phyloP scores from a whole-genome alignment of 192 early-diverging fungal genomes.

The Entophlyctis helioformis region DNA sequence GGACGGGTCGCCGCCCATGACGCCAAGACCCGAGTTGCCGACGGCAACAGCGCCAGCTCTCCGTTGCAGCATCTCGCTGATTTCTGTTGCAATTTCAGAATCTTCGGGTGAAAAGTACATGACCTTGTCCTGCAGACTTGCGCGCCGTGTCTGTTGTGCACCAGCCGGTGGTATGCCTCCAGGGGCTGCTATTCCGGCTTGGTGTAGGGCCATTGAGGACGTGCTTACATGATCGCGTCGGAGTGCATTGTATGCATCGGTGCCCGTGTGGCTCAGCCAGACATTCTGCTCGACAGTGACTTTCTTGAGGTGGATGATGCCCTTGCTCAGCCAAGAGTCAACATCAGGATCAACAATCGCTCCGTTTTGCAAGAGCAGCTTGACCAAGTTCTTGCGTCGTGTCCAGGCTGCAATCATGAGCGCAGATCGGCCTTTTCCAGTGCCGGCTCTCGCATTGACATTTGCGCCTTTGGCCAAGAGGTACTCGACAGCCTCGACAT shows the following conservation, averaged over 20 bases:
- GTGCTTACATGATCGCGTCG: no score
- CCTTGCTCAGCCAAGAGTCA: slow-evolving; percentile 25
- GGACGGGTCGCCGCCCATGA: no score
- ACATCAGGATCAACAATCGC: slow-evolving; percentile 18
- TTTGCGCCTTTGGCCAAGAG: slow-evolving; percentile 27
- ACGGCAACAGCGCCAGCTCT: no score
- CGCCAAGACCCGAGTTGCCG: no score
- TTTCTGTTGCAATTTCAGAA: slow-evolving; percentile 1
- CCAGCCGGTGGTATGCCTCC: neutral
- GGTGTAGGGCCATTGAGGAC: neutral
- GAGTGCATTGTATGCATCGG: neutral
- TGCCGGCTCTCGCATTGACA: slow-evolving; percentile 20
- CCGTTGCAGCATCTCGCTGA: neutral
- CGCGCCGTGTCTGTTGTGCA: slow-evolving; percentile 1
- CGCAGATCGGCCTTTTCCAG: slow-evolving; percentile 16
- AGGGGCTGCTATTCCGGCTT: no score
- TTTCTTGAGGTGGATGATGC: slow-evolving; percentile 23
- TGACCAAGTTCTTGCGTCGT: slow-evolving; percentile 14
- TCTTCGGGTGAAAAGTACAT: slow-evolving; percentile 16
- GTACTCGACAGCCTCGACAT: slow-evolving; percentile 15
- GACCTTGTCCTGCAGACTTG: slow-evolving; percentile 18
- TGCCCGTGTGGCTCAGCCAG: slow-evolving; percentile 6
- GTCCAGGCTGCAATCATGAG: slow-evolving; percentile 39
- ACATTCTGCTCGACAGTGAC: slow-evolving; percentile 16
- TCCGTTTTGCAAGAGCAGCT: slow-evolving; percentile 11